A percentile compares a stretch with the other conserved stretches of the same genome.
Conservation (phyloP, 441 rosid genomes). For the Aleurites moluccanus region DNA sequence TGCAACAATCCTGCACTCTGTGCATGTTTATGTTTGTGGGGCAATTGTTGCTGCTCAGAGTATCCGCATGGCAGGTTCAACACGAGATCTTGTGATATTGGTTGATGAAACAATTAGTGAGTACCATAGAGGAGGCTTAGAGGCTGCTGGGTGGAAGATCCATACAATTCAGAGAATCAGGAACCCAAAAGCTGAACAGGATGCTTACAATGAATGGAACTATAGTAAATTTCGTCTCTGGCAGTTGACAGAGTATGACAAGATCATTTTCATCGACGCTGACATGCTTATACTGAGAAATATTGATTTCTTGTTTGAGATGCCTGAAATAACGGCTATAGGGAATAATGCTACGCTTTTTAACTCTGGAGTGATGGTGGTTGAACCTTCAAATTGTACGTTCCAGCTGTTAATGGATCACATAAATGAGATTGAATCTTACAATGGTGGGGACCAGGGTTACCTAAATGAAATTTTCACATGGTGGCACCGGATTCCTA, state of each 20-base stretch:
- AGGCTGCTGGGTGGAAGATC: conserved; percentile 85
- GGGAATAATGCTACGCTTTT: conserved; percentile 77
- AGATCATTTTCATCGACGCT: conserved; percentile 85
- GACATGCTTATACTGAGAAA: conserved; percentile 80
- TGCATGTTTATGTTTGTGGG: conserved; percentile 76
- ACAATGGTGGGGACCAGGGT: conserved; percentile 94
- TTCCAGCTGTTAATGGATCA: conserved; percentile 80
- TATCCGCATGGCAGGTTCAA: conserved; percentile 84
- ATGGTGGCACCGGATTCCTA: conserved; percentile 96
- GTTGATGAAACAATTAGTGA: conserved; percentile 72
- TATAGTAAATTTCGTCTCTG: conserved; percentile 92
- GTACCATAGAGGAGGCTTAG: conserved; percentile 64
- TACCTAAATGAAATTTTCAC: conserved; percentile 82
- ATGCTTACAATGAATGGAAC: conserved; percentile 87
- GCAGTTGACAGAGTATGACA: conserved; percentile 78
- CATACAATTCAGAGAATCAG: conserved; percentile 70
- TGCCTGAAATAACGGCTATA: conserved; percentile 78
- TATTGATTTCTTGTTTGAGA: conserved; percentile 79
- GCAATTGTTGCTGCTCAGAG: conserved; percentile 86
- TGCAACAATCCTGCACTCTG: conserved; percentile 87
- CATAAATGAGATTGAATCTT: conserved; percentile 71
- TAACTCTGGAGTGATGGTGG: conserved; percentile 83
- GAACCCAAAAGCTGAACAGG: conserved; percentile 70
- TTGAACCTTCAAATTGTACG: conserved; percentile 79
- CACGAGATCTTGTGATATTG: conserved; percentile 75